phyloP scores from a whole-genome alignment of 2,329 filamentous ascomycete genomes.

The Paracoccidioides brasiliensis region DNA sequence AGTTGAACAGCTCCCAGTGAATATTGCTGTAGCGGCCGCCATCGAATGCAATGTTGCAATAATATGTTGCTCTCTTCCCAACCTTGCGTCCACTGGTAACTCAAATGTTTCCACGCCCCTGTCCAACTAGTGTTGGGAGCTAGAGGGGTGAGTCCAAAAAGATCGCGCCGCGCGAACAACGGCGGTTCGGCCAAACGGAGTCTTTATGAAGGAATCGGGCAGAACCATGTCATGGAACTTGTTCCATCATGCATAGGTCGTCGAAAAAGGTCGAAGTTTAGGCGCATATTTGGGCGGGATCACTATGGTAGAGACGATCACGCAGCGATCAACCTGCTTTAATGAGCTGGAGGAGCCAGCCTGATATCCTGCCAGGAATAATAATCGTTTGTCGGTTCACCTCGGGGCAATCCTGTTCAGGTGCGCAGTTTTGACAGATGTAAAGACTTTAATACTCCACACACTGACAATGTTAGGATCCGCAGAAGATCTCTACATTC shows the following conservation, averaged over 20 bases:
- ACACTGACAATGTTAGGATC: too few species aligned
- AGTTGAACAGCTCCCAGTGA: slow-evolving; percentile 12
- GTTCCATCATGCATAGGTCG: neutral
- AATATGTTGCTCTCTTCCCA: slow-evolving; percentile 29
- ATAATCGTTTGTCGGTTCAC: neutral
- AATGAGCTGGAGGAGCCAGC: neutral
- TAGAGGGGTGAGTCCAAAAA: neutral
- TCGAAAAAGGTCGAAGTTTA: neutral
- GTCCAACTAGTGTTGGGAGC: neutral
- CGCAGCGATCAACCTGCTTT: neutral
- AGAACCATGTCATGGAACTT: neutral
- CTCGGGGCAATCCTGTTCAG: neutral
- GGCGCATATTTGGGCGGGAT: neutral
- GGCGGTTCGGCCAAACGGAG: neutral
- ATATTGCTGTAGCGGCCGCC: slow-evolving; percentile 27
- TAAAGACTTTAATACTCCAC: too few species aligned
- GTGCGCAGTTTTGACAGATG: too few species aligned
- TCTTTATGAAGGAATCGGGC: neutral
- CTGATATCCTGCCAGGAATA: neutral
- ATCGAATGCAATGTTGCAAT: slow-evolving; percentile 32
- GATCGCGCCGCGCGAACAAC: too few species aligned
- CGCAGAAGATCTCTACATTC: too few species aligned
- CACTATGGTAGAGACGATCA: neutral
- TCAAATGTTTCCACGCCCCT: neutral
- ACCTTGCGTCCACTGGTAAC: slow-evolving; percentile 1